These are phyloP conservation scores for Zygoascus meyerae DNA, from an alignment of 1,139 yeast genomes.

Conservation along the genomic window DNA sequence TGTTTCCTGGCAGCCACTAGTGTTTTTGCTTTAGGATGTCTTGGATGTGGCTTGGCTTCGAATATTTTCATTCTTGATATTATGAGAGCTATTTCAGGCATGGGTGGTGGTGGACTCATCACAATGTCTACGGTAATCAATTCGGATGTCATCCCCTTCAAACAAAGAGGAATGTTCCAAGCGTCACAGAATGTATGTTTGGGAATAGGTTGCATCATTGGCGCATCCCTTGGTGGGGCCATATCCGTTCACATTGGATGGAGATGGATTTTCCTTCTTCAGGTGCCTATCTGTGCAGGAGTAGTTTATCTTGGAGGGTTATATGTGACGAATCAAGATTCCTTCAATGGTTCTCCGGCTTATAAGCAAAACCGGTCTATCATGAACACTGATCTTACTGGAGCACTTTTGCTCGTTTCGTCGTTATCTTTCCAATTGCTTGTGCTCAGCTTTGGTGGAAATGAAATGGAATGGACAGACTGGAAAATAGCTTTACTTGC, in stretches of 20 bases:
- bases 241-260: conserved; percentile 14
- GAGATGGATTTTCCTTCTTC: conserved; percentile 16
- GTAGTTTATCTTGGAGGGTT: conserved; percentile 9
- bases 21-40: conserved; percentile 13
- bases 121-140: conserved; percentile 17
- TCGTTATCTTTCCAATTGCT: conserved; percentile 12
- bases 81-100: conserved; percentile 16
- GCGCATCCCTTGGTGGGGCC: conserved; percentile 16
- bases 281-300: conserved; percentile 12
- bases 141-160: conserved; percentile 14
- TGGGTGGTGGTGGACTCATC: conserved; percentile 17
- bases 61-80: conserved; percentile 12
- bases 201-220: conserved; percentile 13
- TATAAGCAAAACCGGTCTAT: conserved; percentile 7
- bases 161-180: conserved; percentile 15
- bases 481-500: conserved; percentile 8
- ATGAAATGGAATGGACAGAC: conserved; percentile 13
- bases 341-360: neutral
- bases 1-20: conserved; percentile 11
- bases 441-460: conserved; percentile 15
- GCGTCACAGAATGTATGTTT: conserved; percentile 12
- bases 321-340: conserved; percentile 7
- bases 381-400: conserved; percentile 9
- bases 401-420: conserved; percentile 11
- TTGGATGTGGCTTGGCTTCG: conserved; percentile 16